Base-by-base conservation (phyloP, 129 eudicot genomes). In the Escallonia herrerae region DNA sequence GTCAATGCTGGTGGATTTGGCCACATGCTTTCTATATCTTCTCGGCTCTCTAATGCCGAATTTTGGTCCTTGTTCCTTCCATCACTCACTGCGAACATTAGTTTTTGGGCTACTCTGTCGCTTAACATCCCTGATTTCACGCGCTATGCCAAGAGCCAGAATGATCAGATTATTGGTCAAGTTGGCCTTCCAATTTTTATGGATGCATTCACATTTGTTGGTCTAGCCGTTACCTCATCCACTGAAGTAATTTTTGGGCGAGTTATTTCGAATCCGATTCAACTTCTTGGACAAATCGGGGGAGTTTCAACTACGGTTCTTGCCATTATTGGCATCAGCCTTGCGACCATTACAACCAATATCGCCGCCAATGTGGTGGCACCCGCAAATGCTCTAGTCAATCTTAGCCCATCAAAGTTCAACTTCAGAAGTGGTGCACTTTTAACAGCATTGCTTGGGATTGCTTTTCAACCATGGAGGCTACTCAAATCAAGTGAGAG, bases 111-210 rank as follows among this genome's bases (percentile, higher is more conserved):
- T 1, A 81, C 96, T 3, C 52, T 93, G 3, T 91, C 98, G 1
- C 82, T 93, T 0, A 93, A 93, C 80, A 93, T 93, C 55, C 98
- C 98, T 0, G 98, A 93, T 62, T 93, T 93, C 72, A 93, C 98
- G 3, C 75, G 97, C 0, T 86, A 81, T 43, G 95, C 97, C 43
- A 81, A 75, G 71, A 81, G 56, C 71, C 97, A 91, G 43, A 81
- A 53, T 38, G 96, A 89, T 66, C 98, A 93, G 63, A 77, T 88
- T 67, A 72, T 88, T 0, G 98, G 98, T 40, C 98, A 93, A 60
- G 71, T 80, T 3, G 98, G 98, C 10, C 69, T 93, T 3, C 98
- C 98, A 7, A n/a, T 93, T 4, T 72, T 93, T 15, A 93, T 93
- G 98, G 98, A 95, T 0, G 72, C 66, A 6, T 93, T 93, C 80